phyloP scores from a whole-genome alignment of 441 rosid species.

The Erodium chrysanthum region DNA sequence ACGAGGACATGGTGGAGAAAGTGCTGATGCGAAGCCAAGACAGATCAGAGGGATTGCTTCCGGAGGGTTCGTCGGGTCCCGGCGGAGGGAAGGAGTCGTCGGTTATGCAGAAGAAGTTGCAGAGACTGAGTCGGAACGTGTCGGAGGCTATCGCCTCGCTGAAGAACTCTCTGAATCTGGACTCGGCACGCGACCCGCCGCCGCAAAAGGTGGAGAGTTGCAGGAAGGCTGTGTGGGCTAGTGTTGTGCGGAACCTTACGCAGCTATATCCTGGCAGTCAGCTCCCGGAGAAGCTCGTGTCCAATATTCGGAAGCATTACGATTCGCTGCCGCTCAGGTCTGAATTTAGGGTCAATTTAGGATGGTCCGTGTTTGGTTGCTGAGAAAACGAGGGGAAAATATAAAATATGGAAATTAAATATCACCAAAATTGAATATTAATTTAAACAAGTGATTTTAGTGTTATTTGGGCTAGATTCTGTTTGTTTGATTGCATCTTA shows the following conservation, averaged over 20 bases:
- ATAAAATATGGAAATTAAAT: too few species aligned
- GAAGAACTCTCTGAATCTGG: conserved; percentile 73
- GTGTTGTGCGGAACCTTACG: conserved; percentile 71
- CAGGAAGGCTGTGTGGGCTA: conserved; percentile 74
- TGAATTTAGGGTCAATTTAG: not conserved
- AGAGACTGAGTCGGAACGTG: conserved; percentile 70
- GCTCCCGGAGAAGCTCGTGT: conserved; percentile 90
- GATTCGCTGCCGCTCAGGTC: conserved; percentile 93
- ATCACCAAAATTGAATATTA: too few species aligned
- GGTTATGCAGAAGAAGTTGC: conserved; percentile 64
- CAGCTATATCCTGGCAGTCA: conserved; percentile 88
- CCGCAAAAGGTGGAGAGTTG: conserved; percentile 30
- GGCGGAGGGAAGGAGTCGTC: conserved; percentile 31
- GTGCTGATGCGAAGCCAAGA: conserved; percentile 72
- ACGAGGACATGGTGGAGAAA: conserved; percentile 86
- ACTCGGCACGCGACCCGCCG: conserved; percentile 26
- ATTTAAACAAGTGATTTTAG: too few species aligned
- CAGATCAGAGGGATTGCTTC: conserved; percentile 51
- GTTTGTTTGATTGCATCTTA: too few species aligned
- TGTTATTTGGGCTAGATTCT: too few species aligned
- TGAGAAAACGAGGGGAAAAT: too few species aligned
- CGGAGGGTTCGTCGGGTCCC: conserved; percentile 18
- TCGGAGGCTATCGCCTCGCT: conserved; percentile 81
- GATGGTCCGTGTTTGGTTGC: too few species aligned
- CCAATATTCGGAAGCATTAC: conserved; percentile 78